A percentile compares a stretch with the other conserved stretches of the same genome.
Conservation (phyloP, 2,329 filamentous ascomycete genomes). For the Pseudocercospora macadamiae region DNA sequence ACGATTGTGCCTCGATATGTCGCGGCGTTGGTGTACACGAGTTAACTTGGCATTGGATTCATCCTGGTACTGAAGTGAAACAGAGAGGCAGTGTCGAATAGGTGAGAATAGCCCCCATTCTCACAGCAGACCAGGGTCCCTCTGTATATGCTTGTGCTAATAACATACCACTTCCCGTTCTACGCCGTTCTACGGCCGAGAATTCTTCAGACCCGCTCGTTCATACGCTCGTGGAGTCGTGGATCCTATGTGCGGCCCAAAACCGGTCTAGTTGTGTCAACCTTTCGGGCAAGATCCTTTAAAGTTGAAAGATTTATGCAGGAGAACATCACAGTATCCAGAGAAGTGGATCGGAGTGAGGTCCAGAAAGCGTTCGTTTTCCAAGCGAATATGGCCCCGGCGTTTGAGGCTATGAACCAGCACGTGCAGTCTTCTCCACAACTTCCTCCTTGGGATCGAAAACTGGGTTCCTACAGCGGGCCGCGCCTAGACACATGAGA, state of each 20-base stretch:
- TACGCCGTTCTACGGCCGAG: not conserved
- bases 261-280: too few relatives aligned
- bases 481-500: constrained; percentile 3
- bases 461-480: constrained; percentile 8
- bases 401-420: constrained; percentile 2
- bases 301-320: not conserved
- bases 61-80: not conserved
- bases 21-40: too few relatives aligned
- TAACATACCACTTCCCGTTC: not conserved
- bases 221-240: not conserved
- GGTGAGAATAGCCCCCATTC: not conserved
- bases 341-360: constrained; percentile 8
- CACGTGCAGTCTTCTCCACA: constrained; percentile 7
- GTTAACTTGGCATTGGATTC: not conserved
- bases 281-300: not conserved
- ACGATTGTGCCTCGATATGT: too few relatives aligned
- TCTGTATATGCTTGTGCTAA: constrained; percentile 5
- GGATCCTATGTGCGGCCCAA: too few relatives aligned
- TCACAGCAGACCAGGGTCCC: not conserved
- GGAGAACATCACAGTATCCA: not conserved
- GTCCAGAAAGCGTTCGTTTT: constrained; percentile 14
- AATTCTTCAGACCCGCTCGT: constrained; percentile 6
- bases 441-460: not conserved
- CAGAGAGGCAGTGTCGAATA: too few relatives aligned
- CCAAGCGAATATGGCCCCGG: constrained; percentile 15